Evolutionary conservation across 768 basidiomycete genomes (phyloP), one percentile per base, ranked within the genome.

Genomic region (Auriscalpium vulgare): DNA sequence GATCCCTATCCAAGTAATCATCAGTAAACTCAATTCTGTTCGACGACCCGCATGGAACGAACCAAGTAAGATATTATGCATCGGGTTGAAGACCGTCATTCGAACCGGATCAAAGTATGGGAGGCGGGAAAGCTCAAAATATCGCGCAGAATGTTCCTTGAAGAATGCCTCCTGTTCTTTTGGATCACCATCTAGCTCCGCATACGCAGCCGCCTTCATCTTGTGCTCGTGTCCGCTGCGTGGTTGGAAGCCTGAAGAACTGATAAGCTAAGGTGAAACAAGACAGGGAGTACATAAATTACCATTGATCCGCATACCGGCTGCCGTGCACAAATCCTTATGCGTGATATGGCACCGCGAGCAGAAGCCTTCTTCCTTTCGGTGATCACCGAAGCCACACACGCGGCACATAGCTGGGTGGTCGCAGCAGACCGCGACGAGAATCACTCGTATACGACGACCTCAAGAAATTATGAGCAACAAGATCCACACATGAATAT

Each of bases 371-470:
- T 21, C 51, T 23, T 44, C 50, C 47, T 59, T 54, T 3, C 29
- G 10, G 17, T 62, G 37, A 19, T 62, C 60, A 3, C 54, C 54
- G 34, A 59, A 59, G 19, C 60, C 60, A 40, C 50, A 52, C 34
- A 62, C 35, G 40, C 56, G 55, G 55, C 60, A 62, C 57, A 59
- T 56, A 4, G 55, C 57, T 2, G 60, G 60, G 44, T 62, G 60
- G 35, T 62, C 58, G 34, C 57, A 58, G 7, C 59, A 50, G 14
- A 62, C 40, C 10, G 34, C 45, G 5, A 59, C 17, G n/a, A 59
- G 50, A 8, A 47, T 55, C 6, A 56, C 54, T 13, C 38, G 36
- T 8, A 61, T 47, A 29, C 23, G 23, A 5, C 23, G 23, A 29
- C 23, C 23, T 29, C 23, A 5, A 29, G 23, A 29, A 2, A 29